Base-by-base conservation (phyloP, 2,329 filamentous ascomycete species). In the Sporothrix variecibatus region DNA sequence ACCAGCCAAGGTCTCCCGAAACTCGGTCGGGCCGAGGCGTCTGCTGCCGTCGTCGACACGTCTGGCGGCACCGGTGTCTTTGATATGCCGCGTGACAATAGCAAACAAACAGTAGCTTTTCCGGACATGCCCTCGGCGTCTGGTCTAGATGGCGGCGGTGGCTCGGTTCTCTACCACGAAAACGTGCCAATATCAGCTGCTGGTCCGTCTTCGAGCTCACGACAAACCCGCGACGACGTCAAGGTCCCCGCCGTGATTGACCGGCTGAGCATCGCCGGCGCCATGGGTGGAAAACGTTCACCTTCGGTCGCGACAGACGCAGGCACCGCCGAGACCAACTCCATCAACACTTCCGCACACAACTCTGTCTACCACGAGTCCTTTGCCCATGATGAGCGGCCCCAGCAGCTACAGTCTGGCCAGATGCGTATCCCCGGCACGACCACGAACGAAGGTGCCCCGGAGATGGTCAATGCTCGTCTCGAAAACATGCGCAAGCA, bases 401-500 rank as follows among this genome's bases (percentile, higher is more conserved):
- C 84, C 3, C 83, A 86, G 74, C 83, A 83, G 70, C 81, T 85
- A 78, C 81, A 82, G 69, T 85, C 86, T 1, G 84, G 86, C 26
- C 80, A 83, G 72, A 81, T 85, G 77, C 82, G 86, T 68, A 90
- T 90, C 69, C 87, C 88, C 0, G 88, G 88, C 0, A 90, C 88
- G 1, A 87, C 86, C 17, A 83, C 83, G 11, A 87, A 86, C 73
- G 88, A 90, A 77, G 87, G 87, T 2, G 87, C 86, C 5, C 86
- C 87, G 1, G 89, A 89, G 75, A 84, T 86, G 68, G 89, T 91
- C 74, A 91, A 85, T 78, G 87, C 88, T 9, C 87, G 88, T 72
- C 83, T 92, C 7, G 89, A 90, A 69, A 91, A 93, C 78, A 92
- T 97, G 86, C 90, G 92, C 76, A 93, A 94, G 79, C 94, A 95